phyloP scores from a whole-genome alignment of 345 rosid genomes.

The Eucalyptus coolabah region DNA sequence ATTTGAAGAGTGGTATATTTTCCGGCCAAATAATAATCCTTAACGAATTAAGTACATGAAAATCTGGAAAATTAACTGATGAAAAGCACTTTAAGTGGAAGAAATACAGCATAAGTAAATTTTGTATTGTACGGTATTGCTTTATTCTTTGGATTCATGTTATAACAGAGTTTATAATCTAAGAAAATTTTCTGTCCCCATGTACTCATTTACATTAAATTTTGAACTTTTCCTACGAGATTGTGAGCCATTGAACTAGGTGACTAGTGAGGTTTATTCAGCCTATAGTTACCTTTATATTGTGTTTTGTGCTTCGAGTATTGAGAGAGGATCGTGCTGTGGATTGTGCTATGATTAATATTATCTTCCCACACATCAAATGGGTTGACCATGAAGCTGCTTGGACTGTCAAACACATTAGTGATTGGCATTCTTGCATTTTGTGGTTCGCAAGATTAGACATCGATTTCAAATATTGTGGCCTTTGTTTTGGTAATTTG shows the following conservation, averaged over 20 bases:
- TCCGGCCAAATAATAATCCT: too few relatives aligned
- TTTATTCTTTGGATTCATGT: too few relatives aligned
- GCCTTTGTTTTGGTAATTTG: too few relatives aligned
- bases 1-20: too few relatives aligned
- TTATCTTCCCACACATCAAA: neutral
- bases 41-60: too few relatives aligned
- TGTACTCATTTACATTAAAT: neutral
- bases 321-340: neutral
- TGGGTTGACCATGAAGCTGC: neutral
- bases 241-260: neutral
- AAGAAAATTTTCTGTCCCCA: neutral
- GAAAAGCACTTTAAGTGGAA: too few relatives aligned
- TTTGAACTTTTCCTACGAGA: neutral
- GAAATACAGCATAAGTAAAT: too few relatives aligned
- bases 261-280: neutral
- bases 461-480: too few relatives aligned
- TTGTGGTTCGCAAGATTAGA: neutral
- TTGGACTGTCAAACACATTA: neutral
- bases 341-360: neutral
- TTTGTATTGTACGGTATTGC: neutral
- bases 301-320: neutral
- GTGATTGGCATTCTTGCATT: neutral
- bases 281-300: neutral
- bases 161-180: neutral
- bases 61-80: too few relatives aligned